phyloP scores from a whole-genome alignment of 495 filamentous ascomycete genomes.

The Letharia lupina region DNA sequence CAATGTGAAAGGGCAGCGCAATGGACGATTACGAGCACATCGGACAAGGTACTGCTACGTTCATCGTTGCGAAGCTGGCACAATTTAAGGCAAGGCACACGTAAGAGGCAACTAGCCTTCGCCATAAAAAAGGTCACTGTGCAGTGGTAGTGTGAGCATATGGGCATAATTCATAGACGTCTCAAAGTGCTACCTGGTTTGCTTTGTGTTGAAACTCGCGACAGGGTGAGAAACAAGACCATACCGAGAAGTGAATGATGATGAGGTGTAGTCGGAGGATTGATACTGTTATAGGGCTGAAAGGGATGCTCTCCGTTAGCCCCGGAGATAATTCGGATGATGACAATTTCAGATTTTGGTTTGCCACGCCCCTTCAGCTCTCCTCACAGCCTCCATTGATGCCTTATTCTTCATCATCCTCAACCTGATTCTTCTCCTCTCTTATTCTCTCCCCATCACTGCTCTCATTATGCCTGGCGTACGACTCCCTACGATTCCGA shows the following conservation, averaged over 20 bases:
- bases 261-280: not conserved
- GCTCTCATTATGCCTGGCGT: slow-evolving; percentile 12
- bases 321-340: slow-evolving; percentile 1
- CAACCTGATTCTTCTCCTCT: not conserved
- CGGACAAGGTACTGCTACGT: not conserved
- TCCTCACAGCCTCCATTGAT: slow-evolving; percentile 14
- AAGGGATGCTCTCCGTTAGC: not conserved
- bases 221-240: not conserved
- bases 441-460: not conserved
- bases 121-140: not conserved
- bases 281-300: not conserved
- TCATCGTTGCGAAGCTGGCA: not conserved
- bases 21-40: not conserved
- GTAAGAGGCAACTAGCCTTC: not conserved
- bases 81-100: not conserved
- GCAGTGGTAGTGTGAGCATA: not conserved
- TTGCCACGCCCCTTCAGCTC: slow-evolving; percentile 16
- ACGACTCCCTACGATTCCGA: slow-evolving; percentile 63
- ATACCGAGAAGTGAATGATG: not conserved
- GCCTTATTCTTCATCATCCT: slow-evolving; percentile 7
- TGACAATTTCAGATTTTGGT: not conserved
- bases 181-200: not conserved
- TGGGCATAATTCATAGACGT: not conserved
- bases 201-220: not conserved
- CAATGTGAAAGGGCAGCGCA: not conserved